These are phyloP conservation scores for Epichloe uncinata DNA, from an alignment of 2,329 filamentous ascomycete species.

Conservation along the genomic window DNA sequence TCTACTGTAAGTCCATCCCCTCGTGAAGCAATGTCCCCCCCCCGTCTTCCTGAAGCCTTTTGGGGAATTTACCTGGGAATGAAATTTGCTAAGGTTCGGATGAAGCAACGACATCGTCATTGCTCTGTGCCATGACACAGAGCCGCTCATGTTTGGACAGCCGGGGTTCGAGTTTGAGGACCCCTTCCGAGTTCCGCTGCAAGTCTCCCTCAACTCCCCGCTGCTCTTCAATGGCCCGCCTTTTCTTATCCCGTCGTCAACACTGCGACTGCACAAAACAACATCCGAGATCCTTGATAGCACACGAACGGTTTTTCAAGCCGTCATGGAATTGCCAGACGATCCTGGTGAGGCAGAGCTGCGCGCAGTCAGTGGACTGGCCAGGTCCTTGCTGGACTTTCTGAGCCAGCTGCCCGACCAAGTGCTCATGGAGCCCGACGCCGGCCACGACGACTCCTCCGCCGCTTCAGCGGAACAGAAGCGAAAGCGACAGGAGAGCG, in stretches of 20 bases:
- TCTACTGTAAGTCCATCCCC: slow-evolving; percentile 27
- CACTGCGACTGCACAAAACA: slow-evolving; percentile 29
- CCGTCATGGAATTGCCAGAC: slow-evolving; percentile 26
- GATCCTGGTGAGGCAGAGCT: slow-evolving; percentile 22
- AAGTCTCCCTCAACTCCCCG: slow-evolving; percentile 33
- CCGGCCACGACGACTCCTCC: not conserved
- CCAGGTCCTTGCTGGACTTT: slow-evolving; percentile 26
- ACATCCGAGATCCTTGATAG: slow-evolving; percentile 39
- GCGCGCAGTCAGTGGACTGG: slow-evolving; percentile 24
- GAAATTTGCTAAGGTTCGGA: slow-evolving; percentile 8
- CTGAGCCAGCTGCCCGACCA: slow-evolving; percentile 22
- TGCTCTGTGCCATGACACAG: slow-evolving; percentile 32
- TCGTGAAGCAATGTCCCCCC: not conserved
- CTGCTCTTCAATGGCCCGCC: slow-evolving; percentile 28
- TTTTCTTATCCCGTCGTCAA: slow-evolving; percentile 28
- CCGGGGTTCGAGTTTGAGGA: slow-evolving; percentile 29
- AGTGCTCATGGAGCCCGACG: slow-evolving; percentile 9
- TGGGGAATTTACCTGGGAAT: too few relatives aligned
- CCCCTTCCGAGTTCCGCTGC: slow-evolving; percentile 24
- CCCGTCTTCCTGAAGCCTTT: not conserved
- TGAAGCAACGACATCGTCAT: slow-evolving; percentile 34
- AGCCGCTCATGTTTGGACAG: slow-evolving; percentile 27
- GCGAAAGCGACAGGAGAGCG: slow-evolving; percentile 7
- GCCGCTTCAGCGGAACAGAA: slow-evolving; percentile 3
- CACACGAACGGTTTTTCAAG: slow-evolving; percentile 32